Evolutionary conservation across 2,329 filamentous ascomycete genomes (phyloP).

Genomic region (Xylaria sp.): DNA sequence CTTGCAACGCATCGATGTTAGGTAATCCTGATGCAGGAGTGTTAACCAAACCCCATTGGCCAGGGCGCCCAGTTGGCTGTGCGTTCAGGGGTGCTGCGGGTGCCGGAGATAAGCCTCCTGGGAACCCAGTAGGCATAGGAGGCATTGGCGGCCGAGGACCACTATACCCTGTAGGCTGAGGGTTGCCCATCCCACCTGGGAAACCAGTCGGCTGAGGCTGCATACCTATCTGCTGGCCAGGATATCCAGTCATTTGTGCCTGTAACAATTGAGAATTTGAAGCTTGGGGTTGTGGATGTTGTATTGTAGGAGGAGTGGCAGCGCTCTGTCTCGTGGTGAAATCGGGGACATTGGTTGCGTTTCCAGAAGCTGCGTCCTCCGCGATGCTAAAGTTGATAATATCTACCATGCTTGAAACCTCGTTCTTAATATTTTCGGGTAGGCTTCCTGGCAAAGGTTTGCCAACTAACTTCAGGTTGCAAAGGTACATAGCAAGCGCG

Average conservation of each 20-base stretch:
- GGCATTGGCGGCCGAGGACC: constrained; percentile 88
- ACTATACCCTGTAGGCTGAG: constrained; percentile 80
- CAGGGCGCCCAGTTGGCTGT: constrained; percentile 92
- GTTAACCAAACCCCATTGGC: constrained; percentile 99
- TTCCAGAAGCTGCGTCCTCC: constrained; percentile 71
- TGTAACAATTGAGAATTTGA: constrained; percentile 75
- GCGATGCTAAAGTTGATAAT: constrained; percentile 95
- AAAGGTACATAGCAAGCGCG: constrained; percentile 97
- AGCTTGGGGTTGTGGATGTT: constrained; percentile 78
- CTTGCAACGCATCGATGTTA: constrained; percentile 91
- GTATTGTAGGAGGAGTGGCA: constrained; percentile 63
- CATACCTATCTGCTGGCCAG: constrained; percentile 66
- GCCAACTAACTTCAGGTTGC: constrained; percentile 90
- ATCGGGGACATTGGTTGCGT: constrained; percentile 73
- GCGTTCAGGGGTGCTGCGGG: constrained; percentile 74
- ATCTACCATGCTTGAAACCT: constrained; percentile 99
- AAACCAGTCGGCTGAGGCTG: constrained; percentile 78
- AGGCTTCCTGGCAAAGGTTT: constrained; percentile 79
- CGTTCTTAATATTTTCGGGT: constrained; percentile 90
- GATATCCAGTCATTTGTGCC: constrained; percentile 74
- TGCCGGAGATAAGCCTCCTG: constrained; percentile 72
- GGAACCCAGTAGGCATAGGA: constrained; percentile 72
- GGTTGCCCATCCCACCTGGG: constrained; percentile 68
- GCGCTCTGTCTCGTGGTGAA: constrained; percentile 69
- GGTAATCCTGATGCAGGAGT: constrained; percentile 88